Percentiles rank a stretch among this genome's conserved stretches.
These are phyloP conservation scores for Begonia masoniana DNA, from an alignment of 306 rosid species.

Conservation along the genomic window DNA sequence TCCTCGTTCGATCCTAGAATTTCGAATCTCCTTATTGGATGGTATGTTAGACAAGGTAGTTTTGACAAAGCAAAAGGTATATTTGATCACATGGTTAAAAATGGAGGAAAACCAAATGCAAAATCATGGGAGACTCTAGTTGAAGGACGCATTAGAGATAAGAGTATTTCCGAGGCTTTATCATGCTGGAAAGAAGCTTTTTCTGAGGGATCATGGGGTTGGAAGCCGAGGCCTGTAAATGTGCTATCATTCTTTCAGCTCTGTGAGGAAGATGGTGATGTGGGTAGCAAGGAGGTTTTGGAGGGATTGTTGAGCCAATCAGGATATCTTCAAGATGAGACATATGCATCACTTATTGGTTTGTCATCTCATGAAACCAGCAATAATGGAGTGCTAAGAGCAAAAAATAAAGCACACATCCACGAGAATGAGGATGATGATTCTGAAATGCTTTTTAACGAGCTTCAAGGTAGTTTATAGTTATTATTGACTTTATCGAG, in stretches of 20 bases:
- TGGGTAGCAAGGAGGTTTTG: constrained; percentile 32
- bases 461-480: constrained; percentile 32
- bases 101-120: constrained; percentile 66
- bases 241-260: constrained; percentile 38
- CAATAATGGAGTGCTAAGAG: constrained; percentile 13
- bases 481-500: not conserved
- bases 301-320: constrained; percentile 47
- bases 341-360: constrained; percentile 45
- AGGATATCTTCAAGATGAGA: constrained; percentile 22
- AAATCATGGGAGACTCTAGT: constrained; percentile 79
- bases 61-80: constrained; percentile 42
- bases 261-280: constrained; percentile 44
- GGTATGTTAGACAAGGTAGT: constrained; percentile 38
- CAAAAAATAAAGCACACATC: constrained; percentile 11
- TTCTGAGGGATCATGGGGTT: constrained; percentile 38
- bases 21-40: constrained; percentile 51
- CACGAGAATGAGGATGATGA: constrained; percentile 24
- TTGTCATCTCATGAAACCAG: constrained; percentile 18
- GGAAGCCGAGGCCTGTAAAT: constrained; percentile 57
- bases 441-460: constrained; percentile 42
- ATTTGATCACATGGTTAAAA: constrained; percentile 40
- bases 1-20: constrained; percentile 68
- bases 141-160: constrained; percentile 45
- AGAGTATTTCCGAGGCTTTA: constrained; percentile 40
- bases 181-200: constrained; percentile 73